phyloP scores from a whole-genome alignment of 1,139 yeast species.

The Taphrina sp. region DNA sequence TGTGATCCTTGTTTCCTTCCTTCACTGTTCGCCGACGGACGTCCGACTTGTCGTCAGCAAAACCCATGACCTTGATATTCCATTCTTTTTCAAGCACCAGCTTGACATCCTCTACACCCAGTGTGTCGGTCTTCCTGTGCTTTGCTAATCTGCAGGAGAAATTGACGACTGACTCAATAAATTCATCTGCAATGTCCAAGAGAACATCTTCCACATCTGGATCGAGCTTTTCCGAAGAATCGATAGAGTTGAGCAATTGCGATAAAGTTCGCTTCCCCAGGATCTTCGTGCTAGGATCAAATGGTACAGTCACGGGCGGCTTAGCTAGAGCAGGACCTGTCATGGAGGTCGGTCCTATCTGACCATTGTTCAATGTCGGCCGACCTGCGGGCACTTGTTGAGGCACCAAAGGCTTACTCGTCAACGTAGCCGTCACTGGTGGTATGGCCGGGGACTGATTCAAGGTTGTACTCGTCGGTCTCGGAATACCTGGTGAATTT shows the following conservation, averaged over 20 bases:
- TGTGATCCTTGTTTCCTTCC: constrained; percentile 68
- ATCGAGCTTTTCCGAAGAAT: constrained; percentile 59
- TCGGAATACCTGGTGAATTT: constrained; percentile 26
- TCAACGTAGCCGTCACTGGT: constrained; percentile 6
- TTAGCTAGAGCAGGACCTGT: constrained; percentile 37
- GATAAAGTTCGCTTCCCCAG: constrained; percentile 82
- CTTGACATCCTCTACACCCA: constrained; percentile 88
- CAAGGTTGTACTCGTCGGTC: constrained; percentile 32
- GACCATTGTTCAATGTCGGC: constrained; percentile 33
- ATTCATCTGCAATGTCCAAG: constrained; percentile 92
- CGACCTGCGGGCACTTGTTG: constrained; percentile 35
- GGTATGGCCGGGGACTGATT: constrained; percentile 20
- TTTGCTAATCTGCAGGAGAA: constrained; percentile 95
- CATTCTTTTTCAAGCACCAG: constrained; percentile 89
- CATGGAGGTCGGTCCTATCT: constrained; percentile 33
- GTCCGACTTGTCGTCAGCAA: constrained; percentile 83
- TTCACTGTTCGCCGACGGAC: constrained; percentile 66
- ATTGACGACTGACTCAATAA: constrained; percentile 81
- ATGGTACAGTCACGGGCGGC: constrained; percentile 37
- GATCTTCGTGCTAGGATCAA: constrained; percentile 41
- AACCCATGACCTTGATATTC: constrained; percentile 94
- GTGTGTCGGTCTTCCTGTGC: constrained; percentile 82
- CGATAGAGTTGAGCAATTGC: constrained; percentile 75
- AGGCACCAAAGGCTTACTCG: constrained; percentile 33
- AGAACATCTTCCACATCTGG: constrained; percentile 52